Conservation (phyloP, 139 green algal species). For the Chlorella sp. region DNA sequence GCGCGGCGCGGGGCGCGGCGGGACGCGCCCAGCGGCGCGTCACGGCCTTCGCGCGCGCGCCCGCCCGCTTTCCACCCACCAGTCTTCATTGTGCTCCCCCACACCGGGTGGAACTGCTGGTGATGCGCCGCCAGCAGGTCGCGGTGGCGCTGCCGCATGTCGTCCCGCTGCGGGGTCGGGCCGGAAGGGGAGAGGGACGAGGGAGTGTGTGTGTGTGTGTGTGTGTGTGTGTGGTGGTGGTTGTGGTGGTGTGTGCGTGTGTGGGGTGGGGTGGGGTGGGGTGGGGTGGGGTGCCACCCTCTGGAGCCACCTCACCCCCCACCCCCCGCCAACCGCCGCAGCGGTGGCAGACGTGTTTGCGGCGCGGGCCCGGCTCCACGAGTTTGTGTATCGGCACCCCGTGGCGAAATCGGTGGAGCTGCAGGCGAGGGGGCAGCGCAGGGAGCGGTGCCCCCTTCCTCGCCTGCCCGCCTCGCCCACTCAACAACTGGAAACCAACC, state of each 20-base stretch:
- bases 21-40: too few species aligned
- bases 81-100: constrained; percentile 97
- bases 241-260: neutral
- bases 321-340: too few species aligned
- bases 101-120: constrained; percentile 86
- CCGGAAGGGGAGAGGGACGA: neutral
- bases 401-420: constrained; percentile 71
- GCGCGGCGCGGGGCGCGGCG: too few species aligned
- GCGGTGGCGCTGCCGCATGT: constrained; percentile 62
- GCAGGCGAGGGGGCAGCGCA: too few species aligned
- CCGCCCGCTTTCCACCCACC: too few species aligned
- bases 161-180: constrained; percentile 42
- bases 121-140: constrained; percentile 75
- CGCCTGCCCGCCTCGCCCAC: too few species aligned
- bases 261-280: neutral
- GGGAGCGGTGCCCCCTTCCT: too few species aligned
- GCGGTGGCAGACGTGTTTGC: constrained; percentile 72
- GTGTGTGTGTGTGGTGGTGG: neutral
- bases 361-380: constrained; percentile 61
- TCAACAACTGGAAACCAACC: too few species aligned
- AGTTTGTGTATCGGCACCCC: constrained; percentile 68
- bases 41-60: too few species aligned
- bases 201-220: neutral
- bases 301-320: neutral
- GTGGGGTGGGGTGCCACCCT: neutral